These are phyloP conservation scores for Eurotiales sp. DNA, from an alignment of 2,329 filamentous ascomycete species.

Conservation along the genomic window DNA sequence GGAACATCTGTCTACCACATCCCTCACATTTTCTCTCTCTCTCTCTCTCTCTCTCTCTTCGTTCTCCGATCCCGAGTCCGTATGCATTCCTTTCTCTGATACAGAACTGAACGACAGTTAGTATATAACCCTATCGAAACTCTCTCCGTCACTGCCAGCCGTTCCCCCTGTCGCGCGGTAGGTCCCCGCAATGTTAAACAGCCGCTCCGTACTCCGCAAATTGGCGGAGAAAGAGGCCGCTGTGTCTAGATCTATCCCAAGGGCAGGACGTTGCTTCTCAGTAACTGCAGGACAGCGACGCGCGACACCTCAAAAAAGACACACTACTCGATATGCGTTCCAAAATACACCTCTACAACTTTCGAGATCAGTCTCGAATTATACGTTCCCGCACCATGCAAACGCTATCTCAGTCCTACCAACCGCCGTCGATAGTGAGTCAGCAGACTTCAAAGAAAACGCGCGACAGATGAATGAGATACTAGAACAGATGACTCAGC, in stretches of 20 bases:
- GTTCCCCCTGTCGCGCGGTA: constrained; percentile 1
- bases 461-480: constrained; percentile 70
- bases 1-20: too few species aligned
- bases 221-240: constrained; percentile 6
- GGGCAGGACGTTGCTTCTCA: constrained; percentile 4
- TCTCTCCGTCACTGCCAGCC: not conserved
- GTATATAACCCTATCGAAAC: not conserved
- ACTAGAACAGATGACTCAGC: constrained; percentile 61
- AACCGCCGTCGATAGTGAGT: constrained; percentile 70
- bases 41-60: not conserved
- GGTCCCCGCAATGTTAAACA: constrained; percentile 23
- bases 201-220: constrained; percentile 9
- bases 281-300: constrained; percentile 10
- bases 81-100: not conserved
- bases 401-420: constrained; percentile 76
- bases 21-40: not conserved
- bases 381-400: constrained; percentile 77
- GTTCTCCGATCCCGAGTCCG: not conserved
- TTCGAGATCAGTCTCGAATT: constrained; percentile 60
- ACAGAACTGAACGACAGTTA: not conserved
- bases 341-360: constrained; percentile 10
- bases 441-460: constrained; percentile 78
- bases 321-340: not conserved
- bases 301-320: not conserved
- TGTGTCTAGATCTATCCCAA: constrained; percentile 1